Conservation (phyloP, 2,329 filamentous ascomycete species). For the Uncinocarpus reesii region DNA sequence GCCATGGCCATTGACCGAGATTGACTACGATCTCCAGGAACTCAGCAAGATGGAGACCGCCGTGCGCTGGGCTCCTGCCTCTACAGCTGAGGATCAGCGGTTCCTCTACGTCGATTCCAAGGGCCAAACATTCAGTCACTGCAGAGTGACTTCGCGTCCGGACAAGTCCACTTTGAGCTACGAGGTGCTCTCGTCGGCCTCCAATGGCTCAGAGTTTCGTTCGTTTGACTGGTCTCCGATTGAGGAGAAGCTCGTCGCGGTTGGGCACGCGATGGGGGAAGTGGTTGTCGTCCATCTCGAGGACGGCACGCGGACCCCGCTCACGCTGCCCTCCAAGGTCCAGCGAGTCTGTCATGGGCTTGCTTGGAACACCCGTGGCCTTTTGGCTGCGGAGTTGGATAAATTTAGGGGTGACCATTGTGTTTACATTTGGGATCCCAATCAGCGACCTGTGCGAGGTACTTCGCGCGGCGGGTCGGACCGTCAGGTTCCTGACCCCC, state of each 20-base stretch:
- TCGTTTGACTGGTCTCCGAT: constrained; percentile 57
- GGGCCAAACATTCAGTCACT: constrained; percentile 49
- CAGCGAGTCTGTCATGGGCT: constrained; percentile 57
- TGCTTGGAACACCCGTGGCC: constrained; percentile 47
- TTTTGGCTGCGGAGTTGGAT: constrained; percentile 53
- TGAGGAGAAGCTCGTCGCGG: constrained; percentile 48
- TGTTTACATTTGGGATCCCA: constrained; percentile 55
- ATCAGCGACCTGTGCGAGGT: constrained; percentile 31
- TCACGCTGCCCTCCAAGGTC: constrained; percentile 50
- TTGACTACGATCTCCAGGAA: constrained; percentile 1
- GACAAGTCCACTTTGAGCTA: constrained; percentile 38
- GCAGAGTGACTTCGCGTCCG: constrained; percentile 38
- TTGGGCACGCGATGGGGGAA: constrained; percentile 53
- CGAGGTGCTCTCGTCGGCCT: constrained; percentile 44
- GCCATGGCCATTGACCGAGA: constrained; percentile 11
- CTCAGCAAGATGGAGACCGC: constrained; percentile 45
- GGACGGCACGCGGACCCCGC: constrained; percentile 37
- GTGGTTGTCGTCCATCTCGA: constrained; percentile 49
- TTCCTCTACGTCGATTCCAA: constrained; percentile 54
- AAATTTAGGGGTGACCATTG: constrained; percentile 55
- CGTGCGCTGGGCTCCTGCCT: constrained; percentile 54
- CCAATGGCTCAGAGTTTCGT: constrained; percentile 50
- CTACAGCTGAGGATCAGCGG: constrained; percentile 42
- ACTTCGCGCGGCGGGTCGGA: constrained; percentile 20
- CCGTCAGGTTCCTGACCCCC: constrained; percentile 37